These are phyloP conservation scores for Apiospora aurea DNA, from an alignment of 2,329 filamentous ascomycete genomes.

Conservation along the genomic window DNA sequence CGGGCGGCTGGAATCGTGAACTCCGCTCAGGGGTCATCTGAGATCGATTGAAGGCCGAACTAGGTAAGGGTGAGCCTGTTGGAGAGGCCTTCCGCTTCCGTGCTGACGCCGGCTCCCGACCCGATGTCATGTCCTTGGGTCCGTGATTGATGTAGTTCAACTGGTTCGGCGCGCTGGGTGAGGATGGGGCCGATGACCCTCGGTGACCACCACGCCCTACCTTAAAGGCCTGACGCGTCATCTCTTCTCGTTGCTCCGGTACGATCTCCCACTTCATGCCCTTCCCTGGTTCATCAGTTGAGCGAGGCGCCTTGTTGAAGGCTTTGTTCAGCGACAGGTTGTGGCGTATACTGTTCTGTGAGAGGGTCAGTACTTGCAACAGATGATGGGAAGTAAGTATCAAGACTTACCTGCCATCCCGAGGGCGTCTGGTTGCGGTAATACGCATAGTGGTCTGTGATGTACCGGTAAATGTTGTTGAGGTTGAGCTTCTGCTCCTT, in stretches of 20 bases:
- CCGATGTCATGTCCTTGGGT: conserved; percentile 59
- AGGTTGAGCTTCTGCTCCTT: conserved; percentile 88
- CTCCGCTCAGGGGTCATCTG: conserved; percentile 67
- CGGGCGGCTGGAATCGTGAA: conserved; percentile 46
- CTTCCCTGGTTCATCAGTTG: conserved; percentile 95
- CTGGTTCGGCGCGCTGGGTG: conserved; percentile 61
- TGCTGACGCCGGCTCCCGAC: conserved; percentile 57
- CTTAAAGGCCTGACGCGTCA: conserved; percentile 75
- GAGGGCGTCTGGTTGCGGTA: conserved; percentile 79
- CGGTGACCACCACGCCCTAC: conserved; percentile 69
- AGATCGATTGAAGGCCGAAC: conserved; percentile 54
- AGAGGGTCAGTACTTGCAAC: not conserved
- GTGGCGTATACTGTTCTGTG: conserved; percentile 91
- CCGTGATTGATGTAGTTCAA: conserved; percentile 68
- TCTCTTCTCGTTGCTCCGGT: conserved; percentile 83
- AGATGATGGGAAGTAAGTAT: not conserved
- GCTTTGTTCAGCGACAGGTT: conserved; percentile 94
- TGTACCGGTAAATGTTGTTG: conserved; percentile 92
- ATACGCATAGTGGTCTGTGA: conserved; percentile 90
- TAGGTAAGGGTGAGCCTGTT: conserved; percentile 61
- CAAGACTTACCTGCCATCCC: conserved; percentile 83
- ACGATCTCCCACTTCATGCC: conserved; percentile 99
- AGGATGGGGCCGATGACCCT: conserved; percentile 75
- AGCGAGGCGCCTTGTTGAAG: conserved; percentile 91
- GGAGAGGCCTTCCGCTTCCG: conserved; percentile 64